Evolutionary conservation across 768 basidiomycete species (phyloP), one percentile per base, ranked within the genome.

Genomic region (Kwoniella botswanensis): DNA sequence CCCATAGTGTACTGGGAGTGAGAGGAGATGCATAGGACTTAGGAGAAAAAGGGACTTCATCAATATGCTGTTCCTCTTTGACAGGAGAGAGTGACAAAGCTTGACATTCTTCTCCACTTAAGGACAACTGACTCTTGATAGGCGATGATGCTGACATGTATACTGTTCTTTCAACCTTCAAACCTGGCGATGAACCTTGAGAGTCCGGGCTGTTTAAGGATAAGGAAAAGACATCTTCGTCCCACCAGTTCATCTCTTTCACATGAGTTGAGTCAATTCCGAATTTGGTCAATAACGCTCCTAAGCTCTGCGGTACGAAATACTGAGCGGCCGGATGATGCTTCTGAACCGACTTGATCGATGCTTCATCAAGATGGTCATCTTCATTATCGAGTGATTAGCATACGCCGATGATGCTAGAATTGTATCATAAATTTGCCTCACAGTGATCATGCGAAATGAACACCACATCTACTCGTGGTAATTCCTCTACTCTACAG

Each of bases 181-280:
- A 21, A 13, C 17, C 18, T 12, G 35, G 18, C 15, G 18, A n/a
- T 35, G 18, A 2, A 44, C 6, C 24, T 6, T 15, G 63, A 4
- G 24, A 50, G 63, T 21, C n/a, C 10, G 42, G n/a, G 63, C 26
- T 29, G 5, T 63, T 24, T 11, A 21, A 50, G 43, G 42, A 52
- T 18, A 64, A 46, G 52, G 21, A 13, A 13, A 64, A 4, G 5
- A 41, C 26, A n/a, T 17, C 35, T 35, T 65, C 41, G 55, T 56
- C 54, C 64, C 64, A 65, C 64, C 64, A 65, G n/a, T 22, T 44
- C 35, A 65, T 13, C 42, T 65, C 64, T 13, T 13, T 52, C 10
- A 65, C 35, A 22, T 22, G 2, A n/a, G 1, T 10, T 11, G 53
- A 42, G 5, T 18, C n/a, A 29, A 65, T 53, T n/a, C 54, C 64